Percentiles rank a stretch among this genome's conserved stretches.
phyloP scores from a whole-genome alignment of 768 basidiomycete genomes.

The Gyrodon lividus region DNA sequence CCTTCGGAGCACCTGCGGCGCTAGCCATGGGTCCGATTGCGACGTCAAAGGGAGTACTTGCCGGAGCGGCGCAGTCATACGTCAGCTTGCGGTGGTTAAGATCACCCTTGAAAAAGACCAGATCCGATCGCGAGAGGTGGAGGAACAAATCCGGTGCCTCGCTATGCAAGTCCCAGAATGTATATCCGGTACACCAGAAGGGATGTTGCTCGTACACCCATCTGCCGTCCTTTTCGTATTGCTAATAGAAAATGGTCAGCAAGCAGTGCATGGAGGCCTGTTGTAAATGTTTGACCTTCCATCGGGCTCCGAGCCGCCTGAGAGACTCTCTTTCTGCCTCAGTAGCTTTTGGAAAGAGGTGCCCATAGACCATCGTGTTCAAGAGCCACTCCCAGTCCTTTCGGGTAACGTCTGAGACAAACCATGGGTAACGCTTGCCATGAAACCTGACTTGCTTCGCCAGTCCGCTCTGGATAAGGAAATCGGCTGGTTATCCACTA shows the following conservation, averaged over 20 bases:
- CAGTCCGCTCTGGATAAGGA: slow-evolving; percentile 86
- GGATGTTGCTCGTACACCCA: slow-evolving; percentile 95
- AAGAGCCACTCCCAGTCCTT: slow-evolving; percentile 94
- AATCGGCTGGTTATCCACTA: slow-evolving; percentile 66
- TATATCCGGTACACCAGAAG: slow-evolving; percentile 96
- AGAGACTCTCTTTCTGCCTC: slow-evolving; percentile 82
- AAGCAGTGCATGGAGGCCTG: neutral
- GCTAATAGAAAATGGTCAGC: slow-evolving; percentile 37
- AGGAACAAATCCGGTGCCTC: slow-evolving; percentile 92
- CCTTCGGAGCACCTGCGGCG: slow-evolving; percentile 80
- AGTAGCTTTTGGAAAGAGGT: slow-evolving; percentile 82
- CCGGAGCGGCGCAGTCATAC: slow-evolving; percentile 83
- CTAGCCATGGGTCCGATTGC: slow-evolving; percentile 94
- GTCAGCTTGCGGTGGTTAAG: slow-evolving; percentile 90
- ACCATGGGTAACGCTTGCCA: slow-evolving; percentile 95
- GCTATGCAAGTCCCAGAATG: slow-evolving; percentile 82
- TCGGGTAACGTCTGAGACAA: slow-evolving; percentile 89
- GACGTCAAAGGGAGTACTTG: slow-evolving; percentile 82
- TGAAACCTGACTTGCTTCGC: slow-evolving; percentile 88
- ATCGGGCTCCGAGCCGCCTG: slow-evolving; percentile 73
- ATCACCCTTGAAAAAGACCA: slow-evolving; percentile 94
- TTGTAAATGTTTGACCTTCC: slow-evolving; percentile 62
- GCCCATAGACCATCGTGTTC: slow-evolving; percentile 87
- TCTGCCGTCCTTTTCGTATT: slow-evolving; percentile 90
- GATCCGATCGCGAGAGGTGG: slow-evolving; percentile 83